phyloP scores from a whole-genome alignment of 352 stramenopile genomes.

The Globisporangium paroecandrum region DNA sequence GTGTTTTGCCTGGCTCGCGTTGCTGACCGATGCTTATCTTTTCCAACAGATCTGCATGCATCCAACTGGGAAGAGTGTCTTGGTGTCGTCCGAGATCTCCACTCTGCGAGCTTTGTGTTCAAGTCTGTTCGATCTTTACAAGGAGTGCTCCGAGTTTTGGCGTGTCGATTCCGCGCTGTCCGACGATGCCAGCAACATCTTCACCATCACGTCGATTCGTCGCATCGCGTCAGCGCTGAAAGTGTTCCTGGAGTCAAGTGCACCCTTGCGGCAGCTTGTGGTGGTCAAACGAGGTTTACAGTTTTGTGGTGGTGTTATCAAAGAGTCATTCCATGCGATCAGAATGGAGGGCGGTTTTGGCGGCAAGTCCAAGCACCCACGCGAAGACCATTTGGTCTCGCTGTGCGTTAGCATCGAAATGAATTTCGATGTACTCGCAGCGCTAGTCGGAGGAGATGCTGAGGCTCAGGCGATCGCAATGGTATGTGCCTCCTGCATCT shows the following conservation, averaged over 20 bases:
- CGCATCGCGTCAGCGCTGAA: slow-evolving; percentile 32
- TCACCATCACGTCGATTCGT: slow-evolving; percentile 3
- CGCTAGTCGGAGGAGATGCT: slow-evolving; percentile 33
- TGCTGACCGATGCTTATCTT: background rate
- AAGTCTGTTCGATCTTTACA: slow-evolving; percentile 37
- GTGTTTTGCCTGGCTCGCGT: background rate
- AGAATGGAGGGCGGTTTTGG: slow-evolving; percentile 51
- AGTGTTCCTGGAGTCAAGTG: slow-evolving; percentile 34
- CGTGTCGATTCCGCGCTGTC: background rate
- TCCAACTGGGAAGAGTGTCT: background rate
- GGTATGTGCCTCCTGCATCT: slow-evolving; percentile 20
- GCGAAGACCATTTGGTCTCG: slow-evolving; percentile 33
- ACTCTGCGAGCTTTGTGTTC: slow-evolving; percentile 28
- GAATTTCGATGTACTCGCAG: slow-evolving; percentile 50
- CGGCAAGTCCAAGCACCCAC: slow-evolving; percentile 23
- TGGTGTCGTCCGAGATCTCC: slow-evolving; percentile 20
- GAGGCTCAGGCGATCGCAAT: slow-evolving; percentile 36
- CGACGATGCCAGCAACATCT: background rate
- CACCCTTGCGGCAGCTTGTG: slow-evolving; percentile 26
- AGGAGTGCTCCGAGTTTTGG: slow-evolving; percentile 23
- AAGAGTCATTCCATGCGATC: slow-evolving; percentile 43
- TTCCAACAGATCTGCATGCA: slow-evolving; percentile 11
- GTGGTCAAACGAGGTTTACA: slow-evolving; percentile 34
- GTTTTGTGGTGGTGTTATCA: slow-evolving; percentile 33
- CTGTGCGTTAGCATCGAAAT: slow-evolving; percentile 37